phyloP scores from a whole-genome alignment of 2,329 filamentous ascomycete genomes.

The Grosmannia huntii region DNA sequence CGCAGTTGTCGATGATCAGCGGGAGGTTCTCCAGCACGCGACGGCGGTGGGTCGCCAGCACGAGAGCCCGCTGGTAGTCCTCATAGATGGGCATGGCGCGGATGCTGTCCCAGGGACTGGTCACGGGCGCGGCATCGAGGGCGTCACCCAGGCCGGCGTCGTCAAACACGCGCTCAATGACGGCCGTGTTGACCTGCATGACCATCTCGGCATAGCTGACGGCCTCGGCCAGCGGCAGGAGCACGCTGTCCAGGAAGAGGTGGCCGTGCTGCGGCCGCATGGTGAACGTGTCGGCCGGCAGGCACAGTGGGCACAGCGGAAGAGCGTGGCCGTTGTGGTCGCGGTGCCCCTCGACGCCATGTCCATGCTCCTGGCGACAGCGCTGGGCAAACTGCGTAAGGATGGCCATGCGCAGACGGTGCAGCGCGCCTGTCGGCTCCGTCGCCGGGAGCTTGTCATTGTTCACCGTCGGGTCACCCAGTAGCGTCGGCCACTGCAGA shows the following conservation, averaged over 20 bases:
- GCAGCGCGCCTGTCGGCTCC: conserved; percentile 7
- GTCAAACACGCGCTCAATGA: conserved; percentile 5
- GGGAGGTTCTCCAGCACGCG: conserved; percentile 2
- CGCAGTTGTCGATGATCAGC: conserved; percentile 1
- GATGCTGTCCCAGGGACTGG: not conserved
- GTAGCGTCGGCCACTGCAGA: conserved; percentile 1
- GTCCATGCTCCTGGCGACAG: conserved; percentile 1
- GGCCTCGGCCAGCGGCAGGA: conserved; percentile 6
- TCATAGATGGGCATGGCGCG: conserved; percentile 6
- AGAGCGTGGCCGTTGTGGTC: not conserved
- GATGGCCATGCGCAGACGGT: conserved; percentile 8
- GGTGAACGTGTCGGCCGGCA: conserved; percentile 2
- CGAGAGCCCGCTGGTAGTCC: conserved; percentile 7
- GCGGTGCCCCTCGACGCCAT: not conserved
- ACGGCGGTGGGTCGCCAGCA: conserved; percentile 1
- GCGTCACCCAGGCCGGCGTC: conserved; percentile 1
- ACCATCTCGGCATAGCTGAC: conserved; percentile 6
- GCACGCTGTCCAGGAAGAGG: conserved; percentile 9
- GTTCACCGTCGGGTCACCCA: not conserved
- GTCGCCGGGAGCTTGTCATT: conserved; percentile 3
- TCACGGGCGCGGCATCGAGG: not conserved
- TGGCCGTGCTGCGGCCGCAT: conserved; percentile 10
- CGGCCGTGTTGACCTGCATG: conserved; percentile 6
- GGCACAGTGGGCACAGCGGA: not conserved
- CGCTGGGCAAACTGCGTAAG: conserved; percentile 7